Base-by-base conservation (phyloP, 129 eudicot genomes). In the Rutidosis leptorrhynchoides region DNA sequence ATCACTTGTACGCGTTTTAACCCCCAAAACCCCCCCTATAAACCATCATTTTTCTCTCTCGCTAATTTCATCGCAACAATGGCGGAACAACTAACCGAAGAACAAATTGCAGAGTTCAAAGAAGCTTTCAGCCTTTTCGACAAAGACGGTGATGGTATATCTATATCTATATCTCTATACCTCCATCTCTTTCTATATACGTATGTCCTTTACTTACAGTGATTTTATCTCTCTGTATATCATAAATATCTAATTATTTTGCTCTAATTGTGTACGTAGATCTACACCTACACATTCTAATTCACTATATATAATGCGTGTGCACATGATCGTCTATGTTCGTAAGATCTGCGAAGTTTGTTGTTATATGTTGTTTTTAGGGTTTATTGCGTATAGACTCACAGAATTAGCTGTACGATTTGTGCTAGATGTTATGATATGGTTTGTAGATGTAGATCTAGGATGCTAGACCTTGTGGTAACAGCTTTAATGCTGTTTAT, bases 111-210 rank as follows among this genome's bases (percentile, higher is more conserved):
- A 30, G 79, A 75, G 69, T 75, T 75, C 69, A 75, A 75, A 56
- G 79, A 75, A 67, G 79, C 79, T 75, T 75, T 75, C 59, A 75
- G 74, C 64, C 79, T 75, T 19, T 75, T 75, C 45, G 79, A 75
- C 64, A 75, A 75, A 58, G 79, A 75, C 33, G 79, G 79, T 11
- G 79, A 75, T 68, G 79, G 79, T 74, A 74, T 62, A 23, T 11
- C 27, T 54, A 20, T 54, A 54, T 7, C 26, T 21, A 22, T 63
- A 9, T 9, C 4, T 26, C 3, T 61, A 3, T 35, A n/a, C n/a
- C n/a, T n/a, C n/a, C n/a, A 54, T 7, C 26, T 21, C 15, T 63
- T 4, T 9, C 4, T 26, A 2, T 61, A 3, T 35, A 7, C 11
- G 20, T n/a, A 8, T 32, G 15, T 20, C 25, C 15, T 24, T 0